Evolutionary conservation across 148 eudicot genomes (phyloP), one percentile per base, ranked within the genome.

Genomic region (Mesembryanthemum crystallinum): DNA sequence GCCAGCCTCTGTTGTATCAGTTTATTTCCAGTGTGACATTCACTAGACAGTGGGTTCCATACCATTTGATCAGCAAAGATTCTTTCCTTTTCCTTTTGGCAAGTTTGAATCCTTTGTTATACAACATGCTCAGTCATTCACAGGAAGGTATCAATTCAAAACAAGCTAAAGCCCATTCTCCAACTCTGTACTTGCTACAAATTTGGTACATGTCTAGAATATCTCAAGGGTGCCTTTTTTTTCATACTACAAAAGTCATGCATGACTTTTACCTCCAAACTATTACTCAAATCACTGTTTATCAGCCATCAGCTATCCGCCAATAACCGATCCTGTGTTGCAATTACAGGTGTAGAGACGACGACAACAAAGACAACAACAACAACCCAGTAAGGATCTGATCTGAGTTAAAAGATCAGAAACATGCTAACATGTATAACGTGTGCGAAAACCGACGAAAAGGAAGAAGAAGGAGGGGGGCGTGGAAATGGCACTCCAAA

Each of bases 371-470:
- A 8, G 4, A 29, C 35, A n/a, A 54, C 15, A 62, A 73, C 28
- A 25, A 28, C 4, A 47, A n/a, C 5, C 35, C n/a, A 43, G 47
- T 11, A 14, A 62, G 24, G 30, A 74, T 25, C 35, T 15, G 18
- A 17, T 45, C 23, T 20, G n/a, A 25, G 24, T 13, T 4, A 72
- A 54, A 3, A 72, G 55, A 58, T 42, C 17, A 47, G 73, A 39
- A 63, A 71, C 63, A 94, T 94, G 98, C 74, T 94, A 86, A 92
- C 98, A 82, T 94, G 98, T 83, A 89, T 94, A 64, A 92, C 96
- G 66, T 94, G 98, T 74, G 90, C 98, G 13, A 94, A 94, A 79
- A 77, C 87, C 25, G 87, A 82, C 75, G 85, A 85, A 77, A 79
- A 18, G n/a, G n/a, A n/a, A 45, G 85, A 64, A 47, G 83, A 77